A percentile compares a stretch with the other conserved stretches of the same genome.
Evolutionary conservation across 345 rosid species (phyloP).

Genomic region (Lenwebbia sp.): DNA sequence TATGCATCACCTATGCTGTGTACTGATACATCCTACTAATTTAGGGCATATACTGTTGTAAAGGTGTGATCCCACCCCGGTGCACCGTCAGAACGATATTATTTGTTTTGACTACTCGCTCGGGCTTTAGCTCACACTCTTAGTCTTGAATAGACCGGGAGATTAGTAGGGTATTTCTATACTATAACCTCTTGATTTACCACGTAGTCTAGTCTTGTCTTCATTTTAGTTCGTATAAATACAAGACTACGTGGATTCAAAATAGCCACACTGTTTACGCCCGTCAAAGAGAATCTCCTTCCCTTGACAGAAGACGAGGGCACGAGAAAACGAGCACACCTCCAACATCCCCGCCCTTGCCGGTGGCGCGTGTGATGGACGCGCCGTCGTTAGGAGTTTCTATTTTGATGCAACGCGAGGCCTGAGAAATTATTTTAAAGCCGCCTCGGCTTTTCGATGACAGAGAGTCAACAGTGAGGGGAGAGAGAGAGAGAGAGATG

Average conservation of each 20-base stretch:
- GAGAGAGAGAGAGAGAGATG: constrained; percentile 9
- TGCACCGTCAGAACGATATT: background rate
- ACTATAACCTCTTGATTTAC: background rate
- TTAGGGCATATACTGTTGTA: background rate
- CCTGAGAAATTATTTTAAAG: background rate
- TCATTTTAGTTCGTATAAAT: background rate
- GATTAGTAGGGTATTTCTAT: background rate
- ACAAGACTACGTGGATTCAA: background rate
- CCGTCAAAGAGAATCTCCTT: background rate
- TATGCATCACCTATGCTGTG: background rate
- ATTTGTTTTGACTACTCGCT: background rate
- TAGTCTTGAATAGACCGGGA: background rate
- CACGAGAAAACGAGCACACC: constrained; percentile 12
- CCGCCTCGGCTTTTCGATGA: background rate
- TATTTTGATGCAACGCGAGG: background rate
- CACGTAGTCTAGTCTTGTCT: background rate
- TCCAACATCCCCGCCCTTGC: background rate
- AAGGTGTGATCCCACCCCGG: background rate
- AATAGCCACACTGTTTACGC: background rate
- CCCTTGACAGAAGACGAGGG: constrained; percentile 6
- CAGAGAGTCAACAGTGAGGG: constrained; percentile 15
- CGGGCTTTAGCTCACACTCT: background rate
- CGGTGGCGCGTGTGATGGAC: background rate
- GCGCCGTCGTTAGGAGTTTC: background rate
- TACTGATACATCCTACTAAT: background rate